Evolutionary conservation across 2,329 filamentous ascomycete species (phyloP).

Genomic region (Aphanocladium album): DNA sequence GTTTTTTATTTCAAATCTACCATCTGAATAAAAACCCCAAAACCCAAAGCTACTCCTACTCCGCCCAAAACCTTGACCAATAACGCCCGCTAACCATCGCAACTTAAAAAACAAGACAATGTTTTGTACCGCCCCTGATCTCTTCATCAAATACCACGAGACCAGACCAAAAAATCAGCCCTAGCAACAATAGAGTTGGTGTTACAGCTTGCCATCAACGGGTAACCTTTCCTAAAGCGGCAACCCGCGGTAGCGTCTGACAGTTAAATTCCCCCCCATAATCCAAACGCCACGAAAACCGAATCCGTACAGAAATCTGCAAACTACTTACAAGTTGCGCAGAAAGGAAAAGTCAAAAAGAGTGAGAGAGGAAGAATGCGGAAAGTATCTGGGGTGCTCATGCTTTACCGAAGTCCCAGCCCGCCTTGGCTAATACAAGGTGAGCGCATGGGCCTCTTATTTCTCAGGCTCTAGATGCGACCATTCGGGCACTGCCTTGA

Average conservation of each 20-base stretch:
- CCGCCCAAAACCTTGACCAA: not conserved
- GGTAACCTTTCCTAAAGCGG: not conserved
- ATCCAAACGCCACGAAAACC: not conserved
- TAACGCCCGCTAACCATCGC: constrained; percentile 11
- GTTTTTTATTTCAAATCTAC: not conserved
- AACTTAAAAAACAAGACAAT: not conserved
- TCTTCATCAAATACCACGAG: not conserved
- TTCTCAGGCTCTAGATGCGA: constrained; percentile 54
- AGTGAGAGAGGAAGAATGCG: not conserved
- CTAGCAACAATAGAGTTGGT: not conserved
- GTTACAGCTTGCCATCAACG: not conserved
- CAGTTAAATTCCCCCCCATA: not conserved
- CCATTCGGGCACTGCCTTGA: constrained; percentile 91
- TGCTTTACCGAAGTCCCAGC: not conserved
- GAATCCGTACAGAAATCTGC: not conserved
- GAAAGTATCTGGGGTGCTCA: not conserved
- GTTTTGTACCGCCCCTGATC: not conserved
- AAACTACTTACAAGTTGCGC: not conserved
- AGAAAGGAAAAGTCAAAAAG: not conserved
- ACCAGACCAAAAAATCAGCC: not conserved
- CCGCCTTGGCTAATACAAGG: not conserved
- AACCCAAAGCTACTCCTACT: not conserved
- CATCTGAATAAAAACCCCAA: not conserved
- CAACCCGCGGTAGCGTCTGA: not conserved
- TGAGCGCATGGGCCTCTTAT: constrained; percentile 20